A percentile compares a stretch with the other conserved stretches of the same genome.
Evolutionary conservation across 805 yeast genomes (phyloP).

Genomic region (Metschnikowia koreensis): DNA sequence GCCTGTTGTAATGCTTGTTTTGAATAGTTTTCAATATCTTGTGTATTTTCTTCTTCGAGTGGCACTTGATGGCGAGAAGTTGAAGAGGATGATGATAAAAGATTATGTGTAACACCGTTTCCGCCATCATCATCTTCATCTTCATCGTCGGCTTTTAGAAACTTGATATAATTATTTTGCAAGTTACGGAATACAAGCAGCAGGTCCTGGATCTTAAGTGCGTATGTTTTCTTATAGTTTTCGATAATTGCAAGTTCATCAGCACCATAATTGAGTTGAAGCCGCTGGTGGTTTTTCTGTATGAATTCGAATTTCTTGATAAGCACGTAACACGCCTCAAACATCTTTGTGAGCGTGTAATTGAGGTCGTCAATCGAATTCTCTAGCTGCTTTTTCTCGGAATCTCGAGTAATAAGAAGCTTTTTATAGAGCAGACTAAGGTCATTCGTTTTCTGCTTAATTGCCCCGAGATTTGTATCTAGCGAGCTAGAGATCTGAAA

Average conservation of each 20-base stretch:
- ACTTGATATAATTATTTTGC: slow-evolving; percentile 86
- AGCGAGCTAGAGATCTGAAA: slow-evolving; percentile 71
- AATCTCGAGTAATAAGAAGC: slow-evolving; percentile 83
- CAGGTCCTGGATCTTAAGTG: slow-evolving; percentile 75
- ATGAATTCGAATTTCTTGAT: slow-evolving; percentile 61
- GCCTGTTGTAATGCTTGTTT: slow-evolving; percentile 52
- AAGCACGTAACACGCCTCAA: slow-evolving; percentile 75
- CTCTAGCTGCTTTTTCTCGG: slow-evolving; percentile 75
- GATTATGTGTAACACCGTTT: neutral
- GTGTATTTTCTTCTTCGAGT: slow-evolving; percentile 15
- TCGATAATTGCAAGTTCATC: slow-evolving; percentile 65
- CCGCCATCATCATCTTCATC: slow-evolving; percentile 37
- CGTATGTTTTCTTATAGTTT: slow-evolving; percentile 81
- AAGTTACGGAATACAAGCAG: slow-evolving; percentile 79
- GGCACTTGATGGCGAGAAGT: slow-evolving; percentile 5
- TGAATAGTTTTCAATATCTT: slow-evolving; percentile 46
- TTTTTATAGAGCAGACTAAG: slow-evolving; percentile 73
- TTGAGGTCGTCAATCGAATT: slow-evolving; percentile 76
- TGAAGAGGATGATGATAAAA: neutral
- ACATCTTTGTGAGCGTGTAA: slow-evolving; percentile 66
- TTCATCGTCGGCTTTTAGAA: slow-evolving; percentile 76
- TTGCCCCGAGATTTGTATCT: slow-evolving; percentile 56
- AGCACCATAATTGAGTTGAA: slow-evolving; percentile 35
- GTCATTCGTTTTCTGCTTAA: slow-evolving; percentile 54
- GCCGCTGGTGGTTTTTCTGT: slow-evolving; percentile 41